Conservation (phyloP, 345 rosid species). For the Erodium maritimum region DNA sequence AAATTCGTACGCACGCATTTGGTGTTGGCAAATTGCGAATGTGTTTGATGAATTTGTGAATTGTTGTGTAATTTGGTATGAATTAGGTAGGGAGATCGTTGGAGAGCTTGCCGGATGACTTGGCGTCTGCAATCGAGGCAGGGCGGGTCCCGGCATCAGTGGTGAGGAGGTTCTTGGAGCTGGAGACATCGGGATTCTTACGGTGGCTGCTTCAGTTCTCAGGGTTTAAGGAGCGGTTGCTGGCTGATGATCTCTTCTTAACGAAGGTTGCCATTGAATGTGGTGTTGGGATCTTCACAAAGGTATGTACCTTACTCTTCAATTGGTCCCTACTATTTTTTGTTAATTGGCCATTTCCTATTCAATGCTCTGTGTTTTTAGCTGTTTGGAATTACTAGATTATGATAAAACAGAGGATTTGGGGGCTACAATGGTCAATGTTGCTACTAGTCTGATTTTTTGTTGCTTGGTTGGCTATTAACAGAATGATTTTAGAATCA, state of each 20-base stretch:
- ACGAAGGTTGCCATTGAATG: conserved; percentile 61
- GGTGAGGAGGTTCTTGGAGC: conserved; percentile 36
- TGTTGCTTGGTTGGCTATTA: too few relatives aligned
- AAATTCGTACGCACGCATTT: neutral
- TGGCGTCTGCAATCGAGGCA: conserved; percentile 41
- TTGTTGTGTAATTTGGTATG: conserved; percentile 1
- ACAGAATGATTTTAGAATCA: too few relatives aligned
- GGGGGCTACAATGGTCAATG: neutral
- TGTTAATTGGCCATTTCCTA: neutral
- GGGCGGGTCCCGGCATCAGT: conserved; percentile 47
- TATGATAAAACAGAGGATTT: neutral
- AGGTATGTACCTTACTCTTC: conserved; percentile 20
- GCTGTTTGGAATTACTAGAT: neutral
- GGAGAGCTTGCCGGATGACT: conserved; percentile 48
- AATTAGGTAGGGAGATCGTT: conserved; percentile 33
- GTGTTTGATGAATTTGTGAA: neutral
- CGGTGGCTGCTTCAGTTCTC: conserved; percentile 53
- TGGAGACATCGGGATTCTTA: conserved; percentile 37
- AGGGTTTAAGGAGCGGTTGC: conserved; percentile 57
- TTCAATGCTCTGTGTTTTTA: neutral
- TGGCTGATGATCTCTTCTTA: conserved; percentile 62
- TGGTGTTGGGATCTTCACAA: conserved; percentile 67
- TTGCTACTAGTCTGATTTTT: neutral
- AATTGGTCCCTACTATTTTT: neutral
- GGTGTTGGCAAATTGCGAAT: neutral